Conservation (phyloP, 2,329 filamentous ascomycete species). For the Diaporthe vaccinii region DNA sequence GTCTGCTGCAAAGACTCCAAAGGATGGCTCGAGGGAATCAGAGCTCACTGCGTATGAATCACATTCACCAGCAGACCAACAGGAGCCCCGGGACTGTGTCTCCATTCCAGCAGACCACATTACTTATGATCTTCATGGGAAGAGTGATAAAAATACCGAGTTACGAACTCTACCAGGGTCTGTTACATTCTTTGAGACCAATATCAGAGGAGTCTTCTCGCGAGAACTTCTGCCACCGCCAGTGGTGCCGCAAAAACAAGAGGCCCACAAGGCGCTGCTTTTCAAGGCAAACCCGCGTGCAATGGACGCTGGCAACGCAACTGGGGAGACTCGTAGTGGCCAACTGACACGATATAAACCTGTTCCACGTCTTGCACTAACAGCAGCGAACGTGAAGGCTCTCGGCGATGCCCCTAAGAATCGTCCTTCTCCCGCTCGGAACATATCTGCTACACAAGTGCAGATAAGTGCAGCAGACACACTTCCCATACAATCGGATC, state of each 20-base stretch:
- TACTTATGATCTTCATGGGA: not conserved
- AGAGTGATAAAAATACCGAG: not conserved
- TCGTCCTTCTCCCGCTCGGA: not conserved
- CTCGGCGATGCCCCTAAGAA: not conserved
- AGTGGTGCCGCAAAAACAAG: not conserved
- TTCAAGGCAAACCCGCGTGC: not conserved
- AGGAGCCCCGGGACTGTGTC: not conserved
- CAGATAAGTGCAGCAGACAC: not conserved
- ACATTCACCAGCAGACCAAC: not conserved
- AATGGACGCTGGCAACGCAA: not conserved
- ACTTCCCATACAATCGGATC: not conserved
- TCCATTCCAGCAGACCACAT: not conserved
- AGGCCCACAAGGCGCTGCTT: not conserved
- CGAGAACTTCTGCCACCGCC: not conserved
- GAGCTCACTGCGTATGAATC: not conserved
- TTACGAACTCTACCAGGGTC: no score
- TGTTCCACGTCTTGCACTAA: not conserved
- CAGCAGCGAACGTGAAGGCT: not conserved
- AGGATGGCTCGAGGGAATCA: not conserved
- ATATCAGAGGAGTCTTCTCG: not conserved
- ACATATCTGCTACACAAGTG: not conserved
- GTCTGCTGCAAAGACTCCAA: not conserved
- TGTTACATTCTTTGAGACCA: not conserved
- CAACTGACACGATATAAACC: not conserved
- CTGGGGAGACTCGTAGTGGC: not conserved